Percentiles rank a stretch among this genome's conserved stretches.
These are phyloP conservation scores for Hippophae gyantsensis DNA, from an alignment of 306 rosid genomes.

Conservation along the genomic window DNA sequence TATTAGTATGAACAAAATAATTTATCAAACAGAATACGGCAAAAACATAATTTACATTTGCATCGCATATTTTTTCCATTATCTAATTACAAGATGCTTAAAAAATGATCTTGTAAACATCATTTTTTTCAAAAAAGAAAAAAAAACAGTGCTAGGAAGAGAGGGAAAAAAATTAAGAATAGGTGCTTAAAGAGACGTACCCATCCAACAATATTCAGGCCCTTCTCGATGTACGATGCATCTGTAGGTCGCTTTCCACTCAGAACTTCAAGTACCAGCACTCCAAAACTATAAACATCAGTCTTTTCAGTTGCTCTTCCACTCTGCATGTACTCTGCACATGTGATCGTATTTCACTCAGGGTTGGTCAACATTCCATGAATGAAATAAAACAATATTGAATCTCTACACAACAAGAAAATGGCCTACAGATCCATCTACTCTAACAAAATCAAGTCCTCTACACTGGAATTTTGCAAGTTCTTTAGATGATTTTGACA, in stretches of 20 bases:
- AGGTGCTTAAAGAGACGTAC: constrained; percentile 34
- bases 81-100: too few species aligned
- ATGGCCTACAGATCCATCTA: background rate
- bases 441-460: too few species aligned
- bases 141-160: background rate
- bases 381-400: background rate
- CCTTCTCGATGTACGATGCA: constrained; percentile 88
- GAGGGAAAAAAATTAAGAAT: constrained; percentile 3
- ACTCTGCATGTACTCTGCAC: constrained; percentile 97
- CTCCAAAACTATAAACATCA: constrained; percentile 94
- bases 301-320: constrained; percentile 99
- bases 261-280: constrained; percentile 80
- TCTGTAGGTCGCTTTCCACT: constrained; percentile 98
- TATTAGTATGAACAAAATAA: too few species aligned
- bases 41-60: too few species aligned
- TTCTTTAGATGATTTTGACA: too few species aligned
- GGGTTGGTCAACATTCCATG: background rate
- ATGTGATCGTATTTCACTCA: constrained; percentile 15
- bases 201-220: constrained; percentile 98
- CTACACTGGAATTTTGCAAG: too few species aligned
- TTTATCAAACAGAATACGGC: too few species aligned
- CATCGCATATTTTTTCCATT: too few species aligned
- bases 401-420: background rate
- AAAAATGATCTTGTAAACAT: too few species aligned
- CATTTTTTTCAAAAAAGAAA: too few species aligned